A percentile compares a stretch with the other conserved stretches of the same genome.
Conservation (phyloP, 139 green algal species). For the Closterium sp. region DNA sequence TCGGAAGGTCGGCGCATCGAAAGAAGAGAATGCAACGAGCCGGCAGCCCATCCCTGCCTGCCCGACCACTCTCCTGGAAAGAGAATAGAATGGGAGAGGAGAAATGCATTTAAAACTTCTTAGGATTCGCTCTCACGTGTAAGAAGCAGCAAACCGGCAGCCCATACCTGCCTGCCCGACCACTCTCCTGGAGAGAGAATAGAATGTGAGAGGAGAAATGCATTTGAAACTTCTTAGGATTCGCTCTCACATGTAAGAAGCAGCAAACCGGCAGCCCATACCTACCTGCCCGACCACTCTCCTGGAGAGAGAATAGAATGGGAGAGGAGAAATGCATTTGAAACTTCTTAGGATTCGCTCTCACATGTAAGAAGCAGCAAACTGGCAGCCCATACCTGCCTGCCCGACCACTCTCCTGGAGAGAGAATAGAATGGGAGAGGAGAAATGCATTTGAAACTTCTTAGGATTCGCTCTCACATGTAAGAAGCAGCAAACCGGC, state of each 20-base stretch:
- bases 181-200: slow-evolving; percentile 58
- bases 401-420: slow-evolving; percentile 67
- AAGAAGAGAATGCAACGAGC: slow-evolving; percentile 40
- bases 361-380: too few species aligned
- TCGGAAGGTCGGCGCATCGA: slow-evolving; percentile 35
- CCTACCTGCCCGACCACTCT: slow-evolving; percentile 70
- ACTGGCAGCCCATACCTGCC: slow-evolving; percentile 65
- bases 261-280: slow-evolving; percentile 60
- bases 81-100: background rate
- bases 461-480: too few species aligned
- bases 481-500: background rate
- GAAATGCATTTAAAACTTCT: background rate
- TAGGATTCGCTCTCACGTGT: too few species aligned
- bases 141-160: slow-evolving; percentile 30
- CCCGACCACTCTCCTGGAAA: slow-evolving; percentile 66
- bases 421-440: background rate
- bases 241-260: too few species aligned
- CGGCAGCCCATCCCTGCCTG: slow-evolving; percentile 67
- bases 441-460: background rate
- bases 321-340: background rate
- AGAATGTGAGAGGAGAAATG: background rate
- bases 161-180: slow-evolving; percentile 71
- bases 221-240: background rate
- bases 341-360: background rate
- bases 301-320: slow-evolving; percentile 30